Evolutionary conservation across 192 early-diverging fungal genomes (phyloP).

Genomic region (Backusella circina): DNA sequence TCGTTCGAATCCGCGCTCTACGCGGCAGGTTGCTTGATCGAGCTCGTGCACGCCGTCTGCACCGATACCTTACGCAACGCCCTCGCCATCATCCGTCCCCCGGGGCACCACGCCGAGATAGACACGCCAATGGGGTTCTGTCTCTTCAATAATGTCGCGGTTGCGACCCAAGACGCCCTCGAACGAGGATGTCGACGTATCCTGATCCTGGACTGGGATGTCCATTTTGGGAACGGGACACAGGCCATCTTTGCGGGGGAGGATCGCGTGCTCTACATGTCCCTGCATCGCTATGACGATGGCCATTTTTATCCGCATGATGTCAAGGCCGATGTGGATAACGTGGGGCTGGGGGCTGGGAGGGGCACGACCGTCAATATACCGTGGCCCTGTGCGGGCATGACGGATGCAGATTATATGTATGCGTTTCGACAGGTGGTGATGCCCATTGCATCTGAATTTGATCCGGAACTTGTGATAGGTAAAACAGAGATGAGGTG

Average conservation of each 20-base stretch:
- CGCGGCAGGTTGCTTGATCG: constrained; percentile 72
- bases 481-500: constrained; percentile 17
- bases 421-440: constrained; percentile 75
- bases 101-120: constrained; percentile 88
- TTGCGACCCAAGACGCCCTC: constrained; percentile 68
- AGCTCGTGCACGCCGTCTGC: constrained; percentile 68
- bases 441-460: constrained; percentile 81
- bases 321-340: constrained; percentile 46
- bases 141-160: constrained; percentile 84
- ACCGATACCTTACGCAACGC: constrained; percentile 63
- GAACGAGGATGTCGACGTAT: constrained; percentile 46
- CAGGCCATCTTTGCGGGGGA: constrained; percentile 78
- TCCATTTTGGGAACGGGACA: constrained; percentile 95
- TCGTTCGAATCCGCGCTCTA: constrained; percentile 62
- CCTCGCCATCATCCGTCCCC: constrained; percentile 86
- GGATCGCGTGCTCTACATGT: constrained; percentile 77
- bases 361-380: constrained; percentile 83
- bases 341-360: constrained; percentile 53
- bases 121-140: constrained; percentile 83
- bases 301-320: constrained; percentile 76
- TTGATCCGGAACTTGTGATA: constrained; percentile 76
- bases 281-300: constrained; percentile 79
- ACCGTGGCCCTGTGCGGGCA: constrained; percentile 71
- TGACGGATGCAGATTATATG: constrained; percentile 85
- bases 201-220: constrained; percentile 92